These are phyloP conservation scores for Ogataea paradorogensis DNA, from an alignment of 805 yeast species.

Conservation along the genomic window DNA sequence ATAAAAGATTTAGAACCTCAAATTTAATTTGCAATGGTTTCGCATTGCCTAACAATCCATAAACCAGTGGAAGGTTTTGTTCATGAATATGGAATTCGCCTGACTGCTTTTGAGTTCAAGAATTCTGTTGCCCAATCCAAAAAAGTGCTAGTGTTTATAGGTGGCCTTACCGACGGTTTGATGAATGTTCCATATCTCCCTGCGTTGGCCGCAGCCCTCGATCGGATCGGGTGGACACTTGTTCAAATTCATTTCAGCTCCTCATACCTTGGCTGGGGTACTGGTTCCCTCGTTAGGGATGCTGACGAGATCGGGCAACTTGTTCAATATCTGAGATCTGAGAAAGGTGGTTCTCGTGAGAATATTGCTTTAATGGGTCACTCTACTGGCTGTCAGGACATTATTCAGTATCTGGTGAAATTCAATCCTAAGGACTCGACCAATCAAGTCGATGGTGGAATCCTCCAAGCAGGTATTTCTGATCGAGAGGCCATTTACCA, in stretches of 20 bases:
- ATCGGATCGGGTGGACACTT: conserved; percentile 50
- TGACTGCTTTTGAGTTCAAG: conserved; percentile 57
- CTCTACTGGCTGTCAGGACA: conserved; percentile 82
- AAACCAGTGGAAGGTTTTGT: conserved; percentile 37
- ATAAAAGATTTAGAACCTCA: background rate
- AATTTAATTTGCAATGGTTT: conserved; percentile 7
- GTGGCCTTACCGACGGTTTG: conserved; percentile 71
- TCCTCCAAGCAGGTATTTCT: conserved; percentile 74
- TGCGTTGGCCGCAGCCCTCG: conserved; percentile 42
- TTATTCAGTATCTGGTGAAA: conserved; percentile 55
- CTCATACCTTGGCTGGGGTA: conserved; percentile 70
- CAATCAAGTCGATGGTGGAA: conserved; percentile 47
- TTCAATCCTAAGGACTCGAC: conserved; percentile 16
- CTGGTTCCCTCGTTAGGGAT: conserved; percentile 59
- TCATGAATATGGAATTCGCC: conserved; percentile 43
- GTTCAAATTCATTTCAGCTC: conserved; percentile 55
- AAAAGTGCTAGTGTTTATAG: conserved; percentile 66
- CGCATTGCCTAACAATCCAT: conserved; percentile 10
- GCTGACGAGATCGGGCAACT: conserved; percentile 51
- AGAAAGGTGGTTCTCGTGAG: conserved; percentile 40
- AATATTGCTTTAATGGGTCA: conserved; percentile 72
- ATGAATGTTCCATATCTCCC: conserved; percentile 67
- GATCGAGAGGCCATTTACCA: conserved; percentile 48
- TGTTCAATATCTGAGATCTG: conserved; percentile 51
- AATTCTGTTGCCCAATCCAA: conserved; percentile 21